Percentiles rank a stretch among this genome's conserved stretches.
Evolutionary conservation across 495 filamentous ascomycete species (phyloP).

Genomic region (Evernia prunastri): DNA sequence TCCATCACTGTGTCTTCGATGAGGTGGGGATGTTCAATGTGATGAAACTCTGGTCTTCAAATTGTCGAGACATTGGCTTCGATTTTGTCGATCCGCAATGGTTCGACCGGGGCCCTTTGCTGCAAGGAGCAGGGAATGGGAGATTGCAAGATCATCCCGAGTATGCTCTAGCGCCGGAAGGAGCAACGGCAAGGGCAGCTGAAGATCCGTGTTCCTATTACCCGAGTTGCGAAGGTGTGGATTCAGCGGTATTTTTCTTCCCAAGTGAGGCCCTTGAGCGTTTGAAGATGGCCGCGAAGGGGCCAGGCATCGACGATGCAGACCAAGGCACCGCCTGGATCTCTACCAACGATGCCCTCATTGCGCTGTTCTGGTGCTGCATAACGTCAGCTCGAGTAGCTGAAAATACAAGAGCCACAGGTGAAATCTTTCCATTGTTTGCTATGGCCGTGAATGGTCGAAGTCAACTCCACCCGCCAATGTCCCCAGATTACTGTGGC

Average conservation of each 20-base stretch:
- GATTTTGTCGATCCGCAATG: slow-evolving; percentile 9
- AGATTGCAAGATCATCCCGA: slow-evolving; percentile 18
- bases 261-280: slow-evolving; percentile 9
- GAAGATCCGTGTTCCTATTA: slow-evolving; percentile 10
- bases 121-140: slow-evolving; percentile 16
- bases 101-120: slow-evolving; percentile 14
- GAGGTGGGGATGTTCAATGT: slow-evolving; percentile 12
- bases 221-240: slow-evolving; percentile 2
- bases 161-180: slow-evolving; percentile 16
- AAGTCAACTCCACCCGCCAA: slow-evolving; percentile 8
- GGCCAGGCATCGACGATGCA: background rate
- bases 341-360: slow-evolving; percentile 23
- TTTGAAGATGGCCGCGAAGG: slow-evolving; percentile 7
- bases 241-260: slow-evolving; percentile 11
- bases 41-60: slow-evolving; percentile 17
- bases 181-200: background rate
- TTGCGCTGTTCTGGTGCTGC: slow-evolving; percentile 22
- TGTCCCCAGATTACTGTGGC: slow-evolving; percentile 15
- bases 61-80: slow-evolving; percentile 11
- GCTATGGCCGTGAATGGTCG: slow-evolving; percentile 16
- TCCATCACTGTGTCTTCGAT: slow-evolving; percentile 47
- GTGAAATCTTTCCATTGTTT: slow-evolving; percentile 9
- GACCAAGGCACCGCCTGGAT: slow-evolving; percentile 1
- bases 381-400: slow-evolving; percentile 16
- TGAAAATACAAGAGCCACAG: background rate